These are phyloP conservation scores for Piloderma croceum DNA, from an alignment of 768 basidiomycete genomes.

Conservation along the genomic window DNA sequence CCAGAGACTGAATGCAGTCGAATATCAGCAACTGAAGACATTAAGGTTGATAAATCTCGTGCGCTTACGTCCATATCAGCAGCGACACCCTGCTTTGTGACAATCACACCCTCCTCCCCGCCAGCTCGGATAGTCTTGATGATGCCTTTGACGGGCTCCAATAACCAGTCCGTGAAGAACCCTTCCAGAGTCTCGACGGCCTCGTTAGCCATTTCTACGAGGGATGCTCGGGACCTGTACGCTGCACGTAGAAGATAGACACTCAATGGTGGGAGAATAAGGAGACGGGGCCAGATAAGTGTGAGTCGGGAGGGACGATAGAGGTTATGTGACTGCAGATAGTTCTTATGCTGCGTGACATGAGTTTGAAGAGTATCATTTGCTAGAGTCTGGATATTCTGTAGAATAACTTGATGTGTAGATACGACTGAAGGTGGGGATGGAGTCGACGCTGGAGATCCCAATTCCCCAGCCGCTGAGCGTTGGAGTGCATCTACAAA, in stretches of 20 bases:
- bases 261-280: conserved; percentile 68
- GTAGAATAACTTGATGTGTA: conserved; percentile 2
- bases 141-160: conserved; percentile 81
- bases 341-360: conserved; percentile 24
- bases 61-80: conserved; percentile 75
- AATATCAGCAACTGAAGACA: not conserved
- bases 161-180: conserved; percentile 78
- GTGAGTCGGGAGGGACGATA: conserved; percentile 63
- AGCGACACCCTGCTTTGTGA: conserved; percentile 74
- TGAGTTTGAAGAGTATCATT: conserved; percentile 23
- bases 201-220: conserved; percentile 53
- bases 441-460: not conserved
- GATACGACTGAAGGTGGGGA: not conserved
- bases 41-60: not conserved
- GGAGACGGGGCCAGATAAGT: conserved; percentile 75
- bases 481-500: conserved; percentile 12
- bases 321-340: conserved; percentile 35
- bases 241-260: conserved; percentile 45
- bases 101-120: conserved; percentile 67
- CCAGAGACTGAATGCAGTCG: conserved; percentile 57
- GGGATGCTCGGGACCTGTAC: conserved; percentile 54
- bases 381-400: conserved; percentile 22
- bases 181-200: conserved; percentile 60
- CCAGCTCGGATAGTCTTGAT: conserved; percentile 79
- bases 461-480: not conserved